Percentiles rank a stretch among this genome's conserved stretches.
Evolutionary conservation across 1,284 basidiomycete genomes (phyloP).

Genomic region (Sutorius eximius): DNA sequence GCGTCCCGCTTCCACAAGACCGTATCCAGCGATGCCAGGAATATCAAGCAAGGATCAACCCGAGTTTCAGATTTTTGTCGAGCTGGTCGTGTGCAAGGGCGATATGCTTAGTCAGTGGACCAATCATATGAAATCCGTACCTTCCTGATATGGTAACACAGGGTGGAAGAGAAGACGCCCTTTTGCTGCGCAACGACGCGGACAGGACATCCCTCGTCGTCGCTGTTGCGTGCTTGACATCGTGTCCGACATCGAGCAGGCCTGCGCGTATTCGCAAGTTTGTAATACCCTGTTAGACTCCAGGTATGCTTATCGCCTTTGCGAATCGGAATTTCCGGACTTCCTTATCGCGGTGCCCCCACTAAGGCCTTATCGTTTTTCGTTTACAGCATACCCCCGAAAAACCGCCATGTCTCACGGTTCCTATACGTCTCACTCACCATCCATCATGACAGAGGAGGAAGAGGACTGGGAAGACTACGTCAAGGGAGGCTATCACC

Average conservation of each 20-base stretch:
- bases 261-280: background rate
- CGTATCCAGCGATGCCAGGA: background rate
- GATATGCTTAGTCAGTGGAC: constrained; percentile 27
- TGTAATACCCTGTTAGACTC: constrained; percentile 30
- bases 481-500: constrained; percentile 91
- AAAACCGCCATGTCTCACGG: constrained; percentile 40
- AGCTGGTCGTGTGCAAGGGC: constrained; percentile 13
- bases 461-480: constrained; percentile 87
- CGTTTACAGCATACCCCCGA: constrained; percentile 38
- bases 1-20: background rate
- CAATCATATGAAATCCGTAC: constrained; percentile 29
- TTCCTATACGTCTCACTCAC: constrained; percentile 56
- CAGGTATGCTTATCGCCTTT: constrained; percentile 28
- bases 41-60: background rate
- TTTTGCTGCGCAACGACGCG: constrained; percentile 14
- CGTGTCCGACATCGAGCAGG: background rate
- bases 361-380: constrained; percentile 31
- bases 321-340: constrained; percentile 25
- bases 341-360: constrained; percentile 33
- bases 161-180: background rate
- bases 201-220: background rate
- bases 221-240: background rate
- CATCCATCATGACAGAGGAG: constrained; percentile 70
- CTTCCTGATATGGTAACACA: constrained; percentile 21
- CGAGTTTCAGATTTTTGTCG: background rate